Percentiles rank a stretch among this genome's conserved stretches.
Evolutionary conservation across 2,329 filamentous ascomycete genomes (phyloP).

Genomic region (Colletotrichum camelliae): DNA sequence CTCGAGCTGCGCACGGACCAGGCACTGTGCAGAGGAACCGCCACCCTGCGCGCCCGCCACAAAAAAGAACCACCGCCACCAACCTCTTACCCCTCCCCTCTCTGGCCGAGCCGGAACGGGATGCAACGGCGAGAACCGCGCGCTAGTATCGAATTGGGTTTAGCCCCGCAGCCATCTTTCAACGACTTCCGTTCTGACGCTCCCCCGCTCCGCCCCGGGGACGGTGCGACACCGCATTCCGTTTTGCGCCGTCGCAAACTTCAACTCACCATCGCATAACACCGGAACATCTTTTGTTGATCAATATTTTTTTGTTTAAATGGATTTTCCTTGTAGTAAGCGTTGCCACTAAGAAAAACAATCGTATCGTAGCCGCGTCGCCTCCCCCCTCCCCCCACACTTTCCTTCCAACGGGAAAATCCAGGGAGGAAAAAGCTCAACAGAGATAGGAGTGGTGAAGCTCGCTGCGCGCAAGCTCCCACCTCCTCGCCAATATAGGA

Average conservation of each 20-base stretch:
- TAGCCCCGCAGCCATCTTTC: slow-evolving; percentile 9
- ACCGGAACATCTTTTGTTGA: neutral
- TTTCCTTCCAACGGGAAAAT: neutral
- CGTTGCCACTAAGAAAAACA: slow-evolving; percentile 7
- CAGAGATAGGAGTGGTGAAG: slow-evolving; percentile 1
- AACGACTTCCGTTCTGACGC: slow-evolving; percentile 11
- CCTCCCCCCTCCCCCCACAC: neutral
- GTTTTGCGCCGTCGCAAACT: neutral
- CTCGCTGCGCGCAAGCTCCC: neutral
- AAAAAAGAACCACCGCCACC: neutral
- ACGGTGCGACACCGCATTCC: neutral
- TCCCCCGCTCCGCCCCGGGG: slow-evolving; percentile 1
- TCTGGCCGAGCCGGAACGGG: slow-evolving; percentile 18
- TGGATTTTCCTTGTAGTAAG: neutral
- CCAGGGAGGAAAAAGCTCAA: slow-evolving; percentile 4
- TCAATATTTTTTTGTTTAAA: neutral
- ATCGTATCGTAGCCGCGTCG: slow-evolving; percentile 12
- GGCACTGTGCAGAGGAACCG: neutral
- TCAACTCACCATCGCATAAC: neutral
- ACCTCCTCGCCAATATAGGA: slow-evolving; percentile 2
- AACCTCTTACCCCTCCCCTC: neutral
- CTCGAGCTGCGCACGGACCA: neutral
- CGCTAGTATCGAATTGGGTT: neutral
- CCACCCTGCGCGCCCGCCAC: neutral
- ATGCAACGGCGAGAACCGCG: slow-evolving; percentile 23